These are phyloP conservation scores for Neurospora tetrasperma DNA, from an alignment of 495 filamentous ascomycete species.

Conservation along the genomic window DNA sequence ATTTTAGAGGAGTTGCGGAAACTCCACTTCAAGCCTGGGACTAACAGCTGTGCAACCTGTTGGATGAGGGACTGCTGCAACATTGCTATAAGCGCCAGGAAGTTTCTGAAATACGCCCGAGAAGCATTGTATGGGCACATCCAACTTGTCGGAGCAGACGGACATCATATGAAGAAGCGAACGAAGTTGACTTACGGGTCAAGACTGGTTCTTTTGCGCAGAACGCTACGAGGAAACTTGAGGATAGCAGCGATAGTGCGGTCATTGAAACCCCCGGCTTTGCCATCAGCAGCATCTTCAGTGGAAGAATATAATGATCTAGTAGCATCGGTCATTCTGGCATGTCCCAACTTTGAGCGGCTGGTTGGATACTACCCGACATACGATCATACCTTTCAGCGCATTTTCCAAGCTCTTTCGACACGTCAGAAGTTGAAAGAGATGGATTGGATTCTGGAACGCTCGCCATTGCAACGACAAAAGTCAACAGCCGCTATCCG, in stretches of 20 bases:
- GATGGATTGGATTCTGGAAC: constrained; percentile 64
- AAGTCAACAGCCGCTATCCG: background rate
- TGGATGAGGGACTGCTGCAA: constrained; percentile 66
- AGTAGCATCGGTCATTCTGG: constrained; percentile 71
- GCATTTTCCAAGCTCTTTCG: constrained; percentile 67
- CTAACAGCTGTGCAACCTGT: constrained; percentile 57
- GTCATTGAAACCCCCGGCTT: constrained; percentile 62
- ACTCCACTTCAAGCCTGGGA: constrained; percentile 32
- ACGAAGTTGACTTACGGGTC: constrained; percentile 56
- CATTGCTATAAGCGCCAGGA: constrained; percentile 54
- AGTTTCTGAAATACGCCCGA: constrained; percentile 57
- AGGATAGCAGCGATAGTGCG: constrained; percentile 63
- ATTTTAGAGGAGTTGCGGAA: constrained; percentile 39
- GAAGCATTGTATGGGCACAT: constrained; percentile 61
- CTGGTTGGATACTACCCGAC: constrained; percentile 59
- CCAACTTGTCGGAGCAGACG: constrained; percentile 59
- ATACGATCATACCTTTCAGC: constrained; percentile 64
- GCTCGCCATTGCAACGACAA: constrained; percentile 26
- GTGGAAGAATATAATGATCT: constrained; percentile 57
- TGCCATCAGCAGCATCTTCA: constrained; percentile 39
- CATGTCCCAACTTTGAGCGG: constrained; percentile 73
- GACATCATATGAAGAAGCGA: constrained; percentile 53
- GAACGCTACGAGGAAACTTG: constrained; percentile 62
- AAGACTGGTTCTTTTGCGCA: constrained; percentile 62
- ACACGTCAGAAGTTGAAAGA: constrained; percentile 64